phyloP scores from a whole-genome alignment of 2,329 filamentous ascomycete species.

The Nemania bipapillata region DNA sequence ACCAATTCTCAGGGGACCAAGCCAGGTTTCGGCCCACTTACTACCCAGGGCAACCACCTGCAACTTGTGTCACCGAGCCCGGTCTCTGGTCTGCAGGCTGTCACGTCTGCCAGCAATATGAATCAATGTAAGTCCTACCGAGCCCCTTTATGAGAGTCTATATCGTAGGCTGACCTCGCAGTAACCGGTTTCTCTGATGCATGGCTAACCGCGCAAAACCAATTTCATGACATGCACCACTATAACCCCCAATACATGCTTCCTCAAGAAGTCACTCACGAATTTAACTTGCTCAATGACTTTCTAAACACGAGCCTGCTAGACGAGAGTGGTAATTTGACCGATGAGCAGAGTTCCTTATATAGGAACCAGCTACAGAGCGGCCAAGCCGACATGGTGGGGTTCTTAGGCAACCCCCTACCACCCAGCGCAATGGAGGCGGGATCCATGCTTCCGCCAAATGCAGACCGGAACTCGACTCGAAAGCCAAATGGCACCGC shows the following conservation, averaged over 20 bases:
- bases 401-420: constrained; percentile 56
- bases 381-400: constrained; percentile 60
- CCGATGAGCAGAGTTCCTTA: constrained; percentile 69
- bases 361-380: constrained; percentile 54
- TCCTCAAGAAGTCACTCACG: constrained; percentile 88
- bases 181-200: constrained; percentile 84
- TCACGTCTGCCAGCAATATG: constrained; percentile 70
- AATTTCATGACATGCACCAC: constrained; percentile 93
- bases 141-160: constrained; percentile 45
- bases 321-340: constrained; percentile 79
- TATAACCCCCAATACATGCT: constrained; percentile 97
- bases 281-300: constrained; percentile 96
- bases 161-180: constrained; percentile 56
- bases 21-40: constrained; percentile 59
- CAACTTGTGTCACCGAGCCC: constrained; percentile 78
- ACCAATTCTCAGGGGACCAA: constrained; percentile 56
- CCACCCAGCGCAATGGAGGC: constrained; percentile 53
- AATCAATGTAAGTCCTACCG: constrained; percentile 75
- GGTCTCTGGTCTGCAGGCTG: constrained; percentile 73
- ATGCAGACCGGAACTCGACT: constrained; percentile 63
- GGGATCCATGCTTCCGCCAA: constrained; percentile 62
- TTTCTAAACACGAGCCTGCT: constrained; percentile 92
- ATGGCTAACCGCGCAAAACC: constrained; percentile 81
- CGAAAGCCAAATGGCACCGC: constrained; percentile 70
- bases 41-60: constrained; percentile 65